These are phyloP conservation scores for Trichopus zeylanicus DNA, from an alignment of 116 monocot species.

Conservation along the genomic window DNA sequence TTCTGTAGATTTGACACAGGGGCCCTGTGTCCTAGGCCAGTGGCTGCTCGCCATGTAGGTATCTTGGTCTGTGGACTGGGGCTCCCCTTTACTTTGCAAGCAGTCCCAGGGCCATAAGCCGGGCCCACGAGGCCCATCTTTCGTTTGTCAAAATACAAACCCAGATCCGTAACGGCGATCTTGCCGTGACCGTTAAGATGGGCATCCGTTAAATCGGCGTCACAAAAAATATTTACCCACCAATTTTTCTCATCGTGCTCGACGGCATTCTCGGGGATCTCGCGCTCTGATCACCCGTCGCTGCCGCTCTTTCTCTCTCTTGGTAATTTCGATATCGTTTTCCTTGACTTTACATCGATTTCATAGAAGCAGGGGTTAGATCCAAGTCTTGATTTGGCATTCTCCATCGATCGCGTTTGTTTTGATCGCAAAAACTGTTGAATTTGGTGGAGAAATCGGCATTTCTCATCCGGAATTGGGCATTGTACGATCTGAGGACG, in stretches of 20 bases:
- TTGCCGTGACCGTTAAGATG: neutral
- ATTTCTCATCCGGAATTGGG: neutral
- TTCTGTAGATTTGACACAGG: too few species aligned
- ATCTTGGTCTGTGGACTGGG: too few species aligned
- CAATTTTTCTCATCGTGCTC: neutral
- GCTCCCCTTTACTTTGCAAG: too few species aligned
- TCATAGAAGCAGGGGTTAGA: neutral
- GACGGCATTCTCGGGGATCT: neutral
- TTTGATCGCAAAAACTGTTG: neutral
- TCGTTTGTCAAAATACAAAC: neutral
- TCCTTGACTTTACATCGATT: neutral
- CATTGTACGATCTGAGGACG: neutral
- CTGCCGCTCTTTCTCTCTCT: neutral
- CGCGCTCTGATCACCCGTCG: neutral
- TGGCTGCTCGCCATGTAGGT: too few species aligned
- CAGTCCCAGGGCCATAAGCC: too few species aligned
- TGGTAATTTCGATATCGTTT: neutral
- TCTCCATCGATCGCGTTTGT: neutral
- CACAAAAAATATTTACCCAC: neutral
- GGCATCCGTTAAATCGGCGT: neutral
- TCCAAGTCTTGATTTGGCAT: neutral
- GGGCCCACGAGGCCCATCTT: constrained; percentile 1
- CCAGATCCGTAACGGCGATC: neutral
- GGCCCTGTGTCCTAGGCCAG: too few species aligned
- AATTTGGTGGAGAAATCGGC: neutral